Evolutionary conservation across 2,329 filamentous ascomycete genomes (phyloP).

Genomic region (Claviceps lovelessii): DNA sequence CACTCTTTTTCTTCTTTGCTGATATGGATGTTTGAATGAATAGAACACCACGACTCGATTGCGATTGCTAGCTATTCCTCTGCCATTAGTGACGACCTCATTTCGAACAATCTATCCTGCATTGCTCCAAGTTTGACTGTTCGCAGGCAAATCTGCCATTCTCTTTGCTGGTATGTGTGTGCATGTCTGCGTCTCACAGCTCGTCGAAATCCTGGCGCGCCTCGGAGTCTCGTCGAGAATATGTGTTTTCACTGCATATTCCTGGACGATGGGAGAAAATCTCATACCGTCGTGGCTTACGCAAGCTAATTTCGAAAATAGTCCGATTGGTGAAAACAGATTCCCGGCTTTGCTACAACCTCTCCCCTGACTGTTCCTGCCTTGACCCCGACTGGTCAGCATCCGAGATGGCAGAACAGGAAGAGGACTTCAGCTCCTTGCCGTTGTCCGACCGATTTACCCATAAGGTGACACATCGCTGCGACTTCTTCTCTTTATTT

Average conservation of each 20-base stretch:
- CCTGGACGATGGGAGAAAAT: constrained; percentile 11
- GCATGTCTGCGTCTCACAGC: not conserved
- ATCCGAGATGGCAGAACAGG: constrained; percentile 58
- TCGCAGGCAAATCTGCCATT: not conserved
- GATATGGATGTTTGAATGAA: not conserved
- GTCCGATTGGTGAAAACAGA: constrained; percentile 11
- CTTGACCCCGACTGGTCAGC: constrained; percentile 8
- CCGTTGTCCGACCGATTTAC: constrained; percentile 67
- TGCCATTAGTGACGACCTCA: not conserved
- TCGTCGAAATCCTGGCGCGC: not conserved
- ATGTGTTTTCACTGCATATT: not conserved
- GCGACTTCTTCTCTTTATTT: not conserved
- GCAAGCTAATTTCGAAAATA: constrained; percentile 19
- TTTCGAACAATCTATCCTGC: not conserved
- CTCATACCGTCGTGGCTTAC: constrained; percentile 11
- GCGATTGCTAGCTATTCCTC: not conserved
- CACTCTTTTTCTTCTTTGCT: not conserved
- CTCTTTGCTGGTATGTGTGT: constrained; percentile 2
- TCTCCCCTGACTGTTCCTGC: constrained; percentile 9
- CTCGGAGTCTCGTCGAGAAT: not conserved
- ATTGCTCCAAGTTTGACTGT: not conserved
- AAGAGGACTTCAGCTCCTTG: constrained; percentile 70
- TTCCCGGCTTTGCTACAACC: not conserved
- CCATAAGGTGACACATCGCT: constrained; percentile 50
- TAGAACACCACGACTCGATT: not conserved